A percentile compares a stretch with the other conserved stretches of the same genome.
phyloP scores from a whole-genome alignment of 306 rosid genomes.

The Corylus avellana region DNA sequence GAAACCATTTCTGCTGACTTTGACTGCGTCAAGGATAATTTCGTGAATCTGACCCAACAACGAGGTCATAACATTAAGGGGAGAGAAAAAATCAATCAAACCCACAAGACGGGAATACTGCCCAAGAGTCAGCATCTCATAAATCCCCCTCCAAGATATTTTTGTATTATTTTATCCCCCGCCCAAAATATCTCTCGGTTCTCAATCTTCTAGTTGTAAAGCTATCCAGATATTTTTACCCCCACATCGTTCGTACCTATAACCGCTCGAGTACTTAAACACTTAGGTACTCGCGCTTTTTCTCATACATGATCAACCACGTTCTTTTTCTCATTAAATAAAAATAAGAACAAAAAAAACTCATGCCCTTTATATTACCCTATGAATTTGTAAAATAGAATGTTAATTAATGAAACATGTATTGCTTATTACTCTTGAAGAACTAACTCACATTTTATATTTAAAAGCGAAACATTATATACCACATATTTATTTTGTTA shows the following conservation, averaged over 20 bases:
- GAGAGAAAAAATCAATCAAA: not conserved
- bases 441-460: too few species aligned
- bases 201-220: not conserved
- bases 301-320: not conserved
- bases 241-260: not conserved
- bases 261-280: not conserved
- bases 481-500: too few species aligned
- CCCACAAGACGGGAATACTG: not conserved
- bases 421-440: too few species aligned
- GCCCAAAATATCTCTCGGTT: not conserved
- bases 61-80: not conserved
- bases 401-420: too few species aligned
- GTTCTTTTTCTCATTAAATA: not conserved
- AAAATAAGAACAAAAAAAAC: not conserved
- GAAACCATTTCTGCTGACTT: too few species aligned
- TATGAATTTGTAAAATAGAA: too few species aligned
- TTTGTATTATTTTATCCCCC: not conserved
- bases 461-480: too few species aligned
- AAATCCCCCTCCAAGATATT: not conserved
- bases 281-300: not conserved
- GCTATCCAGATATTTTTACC: conserved; percentile 26
- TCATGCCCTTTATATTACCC: too few species aligned
- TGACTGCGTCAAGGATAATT: not conserved
- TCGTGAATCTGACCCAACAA: not conserved
- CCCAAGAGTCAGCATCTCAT: not conserved